Conservation (phyloP, 2,329 filamentous ascomycete genomes). For the Graphilbum ipis-grandicollis region DNA sequence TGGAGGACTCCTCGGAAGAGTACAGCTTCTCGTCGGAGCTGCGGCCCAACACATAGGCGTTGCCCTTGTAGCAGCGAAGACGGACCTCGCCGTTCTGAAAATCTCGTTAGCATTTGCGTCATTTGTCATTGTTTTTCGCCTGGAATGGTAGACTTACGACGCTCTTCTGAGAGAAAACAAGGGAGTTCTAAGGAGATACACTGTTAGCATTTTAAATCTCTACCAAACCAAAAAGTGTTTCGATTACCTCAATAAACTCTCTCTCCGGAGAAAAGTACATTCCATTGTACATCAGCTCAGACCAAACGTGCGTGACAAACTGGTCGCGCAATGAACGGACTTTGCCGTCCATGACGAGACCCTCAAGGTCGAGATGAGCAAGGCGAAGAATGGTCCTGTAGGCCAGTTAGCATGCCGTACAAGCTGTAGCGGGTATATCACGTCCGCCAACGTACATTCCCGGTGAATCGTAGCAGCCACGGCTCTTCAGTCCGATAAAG, state of each 20-base stretch:
- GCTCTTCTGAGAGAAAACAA: constrained; percentile 41
- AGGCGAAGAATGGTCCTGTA: constrained; percentile 16
- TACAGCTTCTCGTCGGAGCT: constrained; percentile 32
- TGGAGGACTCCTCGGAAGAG: constrained; percentile 27
- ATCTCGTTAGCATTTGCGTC: not conserved
- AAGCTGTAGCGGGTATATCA: too few species aligned
- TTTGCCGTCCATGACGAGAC: constrained; percentile 35
- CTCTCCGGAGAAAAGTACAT: constrained; percentile 33
- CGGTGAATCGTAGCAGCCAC: constrained; percentile 63
- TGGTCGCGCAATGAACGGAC: constrained; percentile 41
- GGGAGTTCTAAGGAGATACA: constrained; percentile 26
- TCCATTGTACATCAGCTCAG: constrained; percentile 25
- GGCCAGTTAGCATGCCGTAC: constrained; percentile 1
- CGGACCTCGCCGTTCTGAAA: constrained; percentile 19
- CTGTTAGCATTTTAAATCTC: not conserved
- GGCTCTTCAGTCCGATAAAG: constrained; percentile 54
- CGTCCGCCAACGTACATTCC: too few species aligned
- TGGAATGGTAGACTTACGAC: constrained; percentile 10
- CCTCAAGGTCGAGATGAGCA: constrained; percentile 29
- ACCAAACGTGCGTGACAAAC: constrained; percentile 35
- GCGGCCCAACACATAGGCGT: constrained; percentile 27
- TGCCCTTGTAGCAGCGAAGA: constrained; percentile 22
- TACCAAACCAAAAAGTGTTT: not conserved
- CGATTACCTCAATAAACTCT: constrained; percentile 34
- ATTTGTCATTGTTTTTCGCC: not conserved